Evolutionary conservation across 2,329 filamentous ascomycete genomes (phyloP), one percentile per base, ranked within the genome.

Genomic region (Fusarium veterinarium): DNA sequence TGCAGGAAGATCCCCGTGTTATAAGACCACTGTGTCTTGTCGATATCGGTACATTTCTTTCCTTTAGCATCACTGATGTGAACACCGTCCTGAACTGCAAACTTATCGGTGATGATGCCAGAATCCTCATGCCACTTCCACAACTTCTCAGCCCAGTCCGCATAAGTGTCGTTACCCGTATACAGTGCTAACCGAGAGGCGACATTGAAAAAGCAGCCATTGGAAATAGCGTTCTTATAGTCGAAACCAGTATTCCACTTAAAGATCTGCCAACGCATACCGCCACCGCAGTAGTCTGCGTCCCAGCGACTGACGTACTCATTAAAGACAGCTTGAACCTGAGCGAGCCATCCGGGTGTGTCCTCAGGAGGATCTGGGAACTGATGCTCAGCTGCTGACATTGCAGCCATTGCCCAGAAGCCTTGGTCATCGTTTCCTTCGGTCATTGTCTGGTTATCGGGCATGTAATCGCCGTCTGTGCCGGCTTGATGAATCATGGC

Each of bases 191-290:
- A 86, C 20, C 94, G 90, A 12, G 93, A 86, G 28, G 89, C 90
- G 30, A 92, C 79, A 79, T 92, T 91, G 83, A 92, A 92, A 81
- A 92, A 91, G 80, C 89, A 91, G 11, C 90, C 90, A 82, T 92
- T 92, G 51, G 89, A 89, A 73, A 92, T 91, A 28, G 88, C 86
- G 81, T 92, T 92, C 78, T 92, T 91, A 83, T 91, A 91, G 80
- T 88, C 85, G 82, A 84, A 91, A 55, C 93, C 93, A 63, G 86
- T 89, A 83, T 95, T 95, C 83, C 91, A 93, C 17, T 89, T 86
- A 83, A 92, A 95, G 69, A 97, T 92, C 83, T 97, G 94, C 95
- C 95, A 97, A 71, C 92, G 90, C 73, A 97, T 82, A 14, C 94
- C 94, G 55, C 94, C 94, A 51, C 83, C 85, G 80, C 94, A 97